A percentile compares a stretch with the other conserved stretches of the same genome.
These are phyloP conservation scores for Hanseniaspora valbyensis DNA, from an alignment of 805 yeast genomes.

Conservation along the genomic window DNA sequence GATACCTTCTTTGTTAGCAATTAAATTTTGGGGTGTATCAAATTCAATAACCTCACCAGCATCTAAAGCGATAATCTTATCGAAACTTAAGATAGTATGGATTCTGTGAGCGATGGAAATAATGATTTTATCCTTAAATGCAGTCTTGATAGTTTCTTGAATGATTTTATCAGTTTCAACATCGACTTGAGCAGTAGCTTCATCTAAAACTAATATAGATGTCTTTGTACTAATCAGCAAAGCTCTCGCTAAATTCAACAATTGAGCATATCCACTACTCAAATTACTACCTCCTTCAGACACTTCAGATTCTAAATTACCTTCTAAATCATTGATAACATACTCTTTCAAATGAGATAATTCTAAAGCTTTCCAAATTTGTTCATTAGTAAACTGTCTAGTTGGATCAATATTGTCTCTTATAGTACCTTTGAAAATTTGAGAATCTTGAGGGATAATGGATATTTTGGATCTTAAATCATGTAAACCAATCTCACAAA, in stretches of 20 bases:
- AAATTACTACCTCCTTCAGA: constrained; percentile 62
- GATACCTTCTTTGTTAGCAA: constrained; percentile 53
- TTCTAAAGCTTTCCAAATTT: constrained; percentile 72
- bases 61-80: constrained; percentile 63
- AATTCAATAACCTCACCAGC: constrained; percentile 67
- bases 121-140: constrained; percentile 66
- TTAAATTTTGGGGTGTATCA: constrained; percentile 56
- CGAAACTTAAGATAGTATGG: constrained; percentile 74
- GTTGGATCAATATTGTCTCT: constrained; percentile 84
- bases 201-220: constrained; percentile 56
- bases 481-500: constrained; percentile 55
- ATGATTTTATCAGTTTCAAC: constrained; percentile 70
- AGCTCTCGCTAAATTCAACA: constrained; percentile 74
- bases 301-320: constrained; percentile 44
- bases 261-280: constrained; percentile 68
- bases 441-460: constrained; percentile 90
- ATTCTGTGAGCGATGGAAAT: constrained; percentile 77
- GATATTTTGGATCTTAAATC: constrained; percentile 70
- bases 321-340: constrained; percentile 42
- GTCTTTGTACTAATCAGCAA: constrained; percentile 47
- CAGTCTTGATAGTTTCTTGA: constrained; percentile 66
- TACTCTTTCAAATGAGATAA: constrained; percentile 67
- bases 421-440: constrained; percentile 76
- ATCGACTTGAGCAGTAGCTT: constrained; percentile 84
- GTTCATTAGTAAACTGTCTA: constrained; percentile 52